Base-by-base conservation (phyloP, 768 basidiomycete species). In the Galerina marginata region DNA sequence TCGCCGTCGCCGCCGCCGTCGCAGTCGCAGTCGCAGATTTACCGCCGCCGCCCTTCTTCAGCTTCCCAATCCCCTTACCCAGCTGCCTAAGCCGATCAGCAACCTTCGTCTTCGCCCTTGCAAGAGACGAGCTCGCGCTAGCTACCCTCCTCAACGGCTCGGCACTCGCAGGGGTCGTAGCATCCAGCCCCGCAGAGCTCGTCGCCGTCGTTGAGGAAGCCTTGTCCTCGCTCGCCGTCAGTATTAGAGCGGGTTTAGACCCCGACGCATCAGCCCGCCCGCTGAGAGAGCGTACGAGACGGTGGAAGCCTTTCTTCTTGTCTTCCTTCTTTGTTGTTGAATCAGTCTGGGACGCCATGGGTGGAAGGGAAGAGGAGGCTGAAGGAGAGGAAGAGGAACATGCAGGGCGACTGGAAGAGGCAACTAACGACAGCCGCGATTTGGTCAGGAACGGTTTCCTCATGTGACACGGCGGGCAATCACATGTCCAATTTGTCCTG, bases 21-120 rank as follows among this genome's bases (percentile, higher is more conserved):
- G 61, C 56, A 7, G 56, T 58, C 0, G 61, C 56, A 25, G 56
- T 51, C 6, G 37, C 58, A 9, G 60, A 46, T 47, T 56, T 60
- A 33, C 60, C 38, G 26, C 39, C 39, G 5, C 29, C 29, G 29
- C 29, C n/a, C 56, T 50, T 62, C 20, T 59, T 56, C 38, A 60
- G 48, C 54, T 64, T 67, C 6, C 61, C 56, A 4, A 63, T 23
- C 39, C 63, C 63, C 42, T 54, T 54, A 0, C 66, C 64, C 26
- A 67, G 33, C 42, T 60, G 57, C 51, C 57, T 65, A 11, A 67
- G 46, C 14, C 66, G 50, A 20, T 67, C 64, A 23, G 53, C 50
- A 29, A 67, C 56, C 39, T 65, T 67, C 15, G 7, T 45, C 50
- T 48, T 56, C 6, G 49, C 52, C 39, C 60, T 57, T 16, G 42